These are phyloP conservation scores for Tetrapisispora phaffii DNA, from an alignment of 805 yeast species.

Conservation along the genomic window DNA sequence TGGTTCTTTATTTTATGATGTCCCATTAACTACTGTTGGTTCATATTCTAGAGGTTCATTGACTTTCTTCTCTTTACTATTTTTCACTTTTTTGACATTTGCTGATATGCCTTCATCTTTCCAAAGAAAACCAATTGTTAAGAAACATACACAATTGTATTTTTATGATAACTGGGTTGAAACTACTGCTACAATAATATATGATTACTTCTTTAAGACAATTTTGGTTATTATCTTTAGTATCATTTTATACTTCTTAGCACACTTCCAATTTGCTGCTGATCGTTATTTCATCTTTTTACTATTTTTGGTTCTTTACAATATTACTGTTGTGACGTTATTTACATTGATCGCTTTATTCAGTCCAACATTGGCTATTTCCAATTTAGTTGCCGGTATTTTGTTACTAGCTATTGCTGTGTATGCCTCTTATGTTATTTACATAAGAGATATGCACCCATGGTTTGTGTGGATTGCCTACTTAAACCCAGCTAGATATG, in stretches of 20 bases:
- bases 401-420: slow-evolving; percentile 40
- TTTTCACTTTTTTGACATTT: slow-evolving; percentile 49
- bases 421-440: slow-evolving; percentile 61
- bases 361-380: slow-evolving; percentile 41
- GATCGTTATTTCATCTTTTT: slow-evolving; percentile 44
- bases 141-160: slow-evolving; percentile 55
- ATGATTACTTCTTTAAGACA: slow-evolving; percentile 51
- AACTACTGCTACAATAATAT: slow-evolving; percentile 47
- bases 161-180: slow-evolving; percentile 61
- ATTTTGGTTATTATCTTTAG: slow-evolving; percentile 35
- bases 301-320: slow-evolving; percentile 35
- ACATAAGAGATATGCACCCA: slow-evolving; percentile 49
- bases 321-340: slow-evolving; percentile 40
- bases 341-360: slow-evolving; percentile 47
- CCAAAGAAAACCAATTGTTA: slow-evolving; percentile 43
- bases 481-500: slow-evolving; percentile 46
- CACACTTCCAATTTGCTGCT: slow-evolving; percentile 37
- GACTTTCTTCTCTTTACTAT: slow-evolving; percentile 41
- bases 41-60: slow-evolving; percentile 46
- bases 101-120: slow-evolving; percentile 44
- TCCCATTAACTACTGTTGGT: slow-evolving; percentile 36
- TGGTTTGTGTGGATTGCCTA: slow-evolving; percentile 66
- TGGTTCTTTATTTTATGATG: slow-evolving; percentile 43
- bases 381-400: slow-evolving; percentile 53
- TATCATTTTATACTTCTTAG: slow-evolving; percentile 45